Conservation (phyloP, 176 grass and related monocot genomes). For the Avena eriantha region DNA sequence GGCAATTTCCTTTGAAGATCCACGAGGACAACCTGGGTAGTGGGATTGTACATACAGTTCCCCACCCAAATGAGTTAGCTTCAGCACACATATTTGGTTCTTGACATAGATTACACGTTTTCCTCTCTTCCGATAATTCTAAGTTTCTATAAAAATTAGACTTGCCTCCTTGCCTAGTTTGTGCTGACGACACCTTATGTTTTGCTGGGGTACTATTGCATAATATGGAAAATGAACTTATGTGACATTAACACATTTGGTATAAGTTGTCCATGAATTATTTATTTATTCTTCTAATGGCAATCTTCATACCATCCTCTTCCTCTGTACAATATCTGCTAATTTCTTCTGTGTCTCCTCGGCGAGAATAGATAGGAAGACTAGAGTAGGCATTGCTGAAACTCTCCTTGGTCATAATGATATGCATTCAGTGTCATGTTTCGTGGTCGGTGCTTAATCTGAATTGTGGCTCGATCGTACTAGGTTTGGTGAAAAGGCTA, state of each 20-base stretch:
- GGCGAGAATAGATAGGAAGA: not conserved
- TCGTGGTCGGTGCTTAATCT: constrained; percentile 29
- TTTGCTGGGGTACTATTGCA: constrained; percentile 17
- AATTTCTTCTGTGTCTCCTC: constrained; percentile 17
- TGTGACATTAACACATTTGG: constrained; percentile 4
- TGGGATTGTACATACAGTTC: not conserved
- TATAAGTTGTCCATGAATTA: constrained; percentile 24
- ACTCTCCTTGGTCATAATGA: not conserved
- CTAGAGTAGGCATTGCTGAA: not conserved
- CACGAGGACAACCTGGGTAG: not conserved
- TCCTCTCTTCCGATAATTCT: not conserved
- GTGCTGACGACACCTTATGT: constrained; percentile 25
- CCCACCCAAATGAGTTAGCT: not conserved
- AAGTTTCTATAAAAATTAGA: not conserved
- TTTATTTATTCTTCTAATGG: constrained; percentile 16
- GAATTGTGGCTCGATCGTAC: constrained; percentile 21
- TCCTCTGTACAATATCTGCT: not conserved
- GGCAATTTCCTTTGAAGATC: not conserved
- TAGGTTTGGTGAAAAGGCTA: constrained; percentile 44
- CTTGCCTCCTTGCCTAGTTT: not conserved
- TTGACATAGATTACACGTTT: not conserved
- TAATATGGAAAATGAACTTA: constrained; percentile 9
- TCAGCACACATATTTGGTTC: constrained; percentile 9
- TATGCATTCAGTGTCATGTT: constrained; percentile 45
- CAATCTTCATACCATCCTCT: not conserved